Evolutionary conservation across 1,284 basidiomycete species (phyloP).

Genomic region (Golubevia pallescens): DNA sequence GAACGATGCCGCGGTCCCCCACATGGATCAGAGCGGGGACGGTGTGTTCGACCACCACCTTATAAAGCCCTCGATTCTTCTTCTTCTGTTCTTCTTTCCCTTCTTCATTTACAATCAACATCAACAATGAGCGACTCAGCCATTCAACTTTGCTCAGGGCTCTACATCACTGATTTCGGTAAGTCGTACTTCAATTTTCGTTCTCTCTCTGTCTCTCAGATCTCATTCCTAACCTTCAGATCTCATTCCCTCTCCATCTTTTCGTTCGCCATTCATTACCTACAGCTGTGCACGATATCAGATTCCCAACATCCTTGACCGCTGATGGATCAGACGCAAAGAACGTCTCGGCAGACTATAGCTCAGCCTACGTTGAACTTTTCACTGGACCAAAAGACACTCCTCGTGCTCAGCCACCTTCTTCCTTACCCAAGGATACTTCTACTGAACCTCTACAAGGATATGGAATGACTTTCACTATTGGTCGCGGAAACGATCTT

Average conservation of each 20-base stretch:
- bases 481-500: slow-evolving; percentile 82
- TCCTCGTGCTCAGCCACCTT: not conserved
- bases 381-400: slow-evolving; percentile 26
- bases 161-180: too few species aligned
- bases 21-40: too few species aligned
- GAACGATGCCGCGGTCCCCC: too few species aligned
- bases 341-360: slow-evolving; percentile 35
- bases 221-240: slow-evolving; percentile 15
- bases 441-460: slow-evolving; percentile 15
- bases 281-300: slow-evolving; percentile 40
- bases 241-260: slow-evolving; percentile 24
- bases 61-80: too few species aligned
- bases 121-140: too few species aligned
- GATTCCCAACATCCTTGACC: slow-evolving; percentile 34
- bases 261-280: too few species aligned
- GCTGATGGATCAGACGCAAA: slow-evolving; percentile 40
- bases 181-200: too few species aligned
- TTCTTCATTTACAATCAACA: too few species aligned
- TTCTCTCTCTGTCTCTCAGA: too few species aligned
- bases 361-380: slow-evolving; percentile 36
- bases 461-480: slow-evolving; percentile 98
- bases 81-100: too few species aligned
- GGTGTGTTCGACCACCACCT: too few species aligned
- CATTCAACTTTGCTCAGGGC: too few species aligned
- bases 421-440: not conserved